Conservation (phyloP, 2,329 filamentous ascomycete species). For the Aspergillus japonicus region DNA sequence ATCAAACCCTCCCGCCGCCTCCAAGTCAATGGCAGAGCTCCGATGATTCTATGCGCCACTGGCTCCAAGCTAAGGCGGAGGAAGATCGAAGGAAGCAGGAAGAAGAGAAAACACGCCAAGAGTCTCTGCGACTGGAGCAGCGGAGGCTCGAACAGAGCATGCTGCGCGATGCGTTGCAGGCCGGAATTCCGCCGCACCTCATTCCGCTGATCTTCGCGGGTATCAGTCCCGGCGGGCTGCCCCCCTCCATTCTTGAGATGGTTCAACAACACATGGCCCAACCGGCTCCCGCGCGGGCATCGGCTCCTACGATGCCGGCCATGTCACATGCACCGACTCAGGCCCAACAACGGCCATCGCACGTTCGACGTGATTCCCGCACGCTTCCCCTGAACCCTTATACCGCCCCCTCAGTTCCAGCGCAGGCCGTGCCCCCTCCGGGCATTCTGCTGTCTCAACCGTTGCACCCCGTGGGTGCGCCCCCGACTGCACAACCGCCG, state of each 20-base stretch:
- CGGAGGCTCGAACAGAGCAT: slow-evolving; percentile 72
- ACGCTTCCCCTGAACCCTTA: slow-evolving; percentile 37
- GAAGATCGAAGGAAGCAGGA: slow-evolving; percentile 66
- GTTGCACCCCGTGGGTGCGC: slow-evolving; percentile 17
- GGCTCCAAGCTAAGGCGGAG: slow-evolving; percentile 69
- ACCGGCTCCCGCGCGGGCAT: slow-evolving; percentile 25
- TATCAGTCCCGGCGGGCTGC: slow-evolving; percentile 62
- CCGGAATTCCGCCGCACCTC: slow-evolving; percentile 71
- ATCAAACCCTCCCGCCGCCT: slow-evolving; percentile 58
- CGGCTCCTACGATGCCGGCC: slow-evolving; percentile 23
- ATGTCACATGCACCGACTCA: slow-evolving; percentile 17
- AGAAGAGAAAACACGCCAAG: slow-evolving; percentile 66
- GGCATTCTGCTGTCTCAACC: slow-evolving; percentile 26
- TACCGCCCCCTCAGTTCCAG: slow-evolving; percentile 20
- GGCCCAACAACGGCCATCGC: slow-evolving; percentile 22
- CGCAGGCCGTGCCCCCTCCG: slow-evolving; percentile 15
- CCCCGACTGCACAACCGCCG: slow-evolving; percentile 17
- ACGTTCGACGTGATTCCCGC: slow-evolving; percentile 21
- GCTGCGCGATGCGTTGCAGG: slow-evolving; percentile 64
- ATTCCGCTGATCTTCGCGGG: slow-evolving; percentile 73
- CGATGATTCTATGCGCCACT: slow-evolving; percentile 70
- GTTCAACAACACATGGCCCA: slow-evolving; percentile 64
- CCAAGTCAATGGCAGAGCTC: slow-evolving; percentile 66
- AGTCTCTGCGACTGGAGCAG: slow-evolving; percentile 68
- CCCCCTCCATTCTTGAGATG: slow-evolving; percentile 64